Evolutionary conservation across 805 yeast species (phyloP), one percentile per base, ranked within the genome.

Genomic region (Kuraishia floccosa): DNA sequence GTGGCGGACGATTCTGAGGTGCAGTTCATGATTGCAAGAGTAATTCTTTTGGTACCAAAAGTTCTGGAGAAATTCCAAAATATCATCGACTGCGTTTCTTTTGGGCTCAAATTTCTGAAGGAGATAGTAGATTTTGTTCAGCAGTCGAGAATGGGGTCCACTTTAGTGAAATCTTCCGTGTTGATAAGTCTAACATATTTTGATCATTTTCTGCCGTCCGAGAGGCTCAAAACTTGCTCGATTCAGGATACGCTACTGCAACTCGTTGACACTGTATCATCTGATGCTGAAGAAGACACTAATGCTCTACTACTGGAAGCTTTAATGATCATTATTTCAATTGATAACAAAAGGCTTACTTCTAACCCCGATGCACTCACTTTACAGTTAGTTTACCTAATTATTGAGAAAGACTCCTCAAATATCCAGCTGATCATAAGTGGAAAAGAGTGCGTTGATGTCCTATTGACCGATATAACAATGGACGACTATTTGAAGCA

Each of bases 281-380:
- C 64, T 2, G 78, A 72, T 1, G 69, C 91, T 0, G 81, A 75
- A 27, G 95, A 84, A 28, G 97, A 87, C 43, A 69, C 94, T 0
- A 73, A 81, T 22, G 70, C 86, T 1, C 63, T 80, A 28, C 52
- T 87, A 25, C 63, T 82, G 9, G 95, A 86, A 47, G 68, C 80
- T 0, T 51, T 82, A n/a, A 62, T 75, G 1, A 61, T 66, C 3
- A 68, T 76, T 1, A 66, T 81, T 24, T 60, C 63, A 29, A 60
- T 78, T 6, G 60, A 65, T 36, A 59, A 58, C 30, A 43, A 40
- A 6, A 38, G 44, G 2, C 34, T 53, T 23, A 53, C 61, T 3
- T 40, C 46, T 5, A 33, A 47, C 27, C 22, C 49, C 12, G 46
- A 57, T 22, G 47, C 54, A 5, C 39, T 48, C 2, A 60, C 67